phyloP scores from a whole-genome alignment of 306 rosid genomes.

The Vigna mungo region DNA sequence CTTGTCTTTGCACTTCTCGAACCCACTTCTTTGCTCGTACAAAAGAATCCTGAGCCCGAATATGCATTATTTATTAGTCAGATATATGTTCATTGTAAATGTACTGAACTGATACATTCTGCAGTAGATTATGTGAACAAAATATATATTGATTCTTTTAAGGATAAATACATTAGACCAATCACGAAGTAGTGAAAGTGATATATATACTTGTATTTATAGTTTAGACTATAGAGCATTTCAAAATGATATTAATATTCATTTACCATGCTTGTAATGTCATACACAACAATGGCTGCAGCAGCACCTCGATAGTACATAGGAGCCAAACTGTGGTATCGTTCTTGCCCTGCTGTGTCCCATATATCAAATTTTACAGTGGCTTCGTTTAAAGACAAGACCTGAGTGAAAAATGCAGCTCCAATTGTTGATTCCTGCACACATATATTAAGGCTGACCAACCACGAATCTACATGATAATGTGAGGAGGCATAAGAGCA shows the following conservation, averaged over 20 bases:
- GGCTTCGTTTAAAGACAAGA: constrained; percentile 76
- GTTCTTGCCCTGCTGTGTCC: constrained; percentile 96
- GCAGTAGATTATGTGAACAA: not conserved
- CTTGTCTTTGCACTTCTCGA: constrained; percentile 86
- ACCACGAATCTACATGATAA: constrained; percentile 4
- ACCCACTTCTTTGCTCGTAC: constrained; percentile 85
- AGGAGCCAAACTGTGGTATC: constrained; percentile 96
- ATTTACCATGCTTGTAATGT: constrained; percentile 68
- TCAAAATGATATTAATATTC: too few species aligned
- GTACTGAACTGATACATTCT: not conserved
- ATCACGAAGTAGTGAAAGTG: not conserved
- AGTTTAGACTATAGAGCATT: not conserved
- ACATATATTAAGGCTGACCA: not conserved
- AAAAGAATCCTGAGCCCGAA: constrained; percentile 74
- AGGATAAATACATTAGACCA: not conserved
- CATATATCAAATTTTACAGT: constrained; percentile 88
- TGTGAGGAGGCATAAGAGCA: constrained; percentile 5
- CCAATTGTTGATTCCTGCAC: constrained; percentile 92
- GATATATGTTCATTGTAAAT: constrained; percentile 21
- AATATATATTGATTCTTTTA: not conserved
- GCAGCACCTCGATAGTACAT: constrained; percentile 97
- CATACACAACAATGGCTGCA: constrained; percentile 83
- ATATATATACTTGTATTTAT: not conserved
- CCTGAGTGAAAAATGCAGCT: constrained; percentile 92
- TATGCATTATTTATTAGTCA: constrained; percentile 26